Evolutionary conservation across 192 early-diverging fungal genomes (phyloP).

Genomic region (Backusella circina): DNA sequence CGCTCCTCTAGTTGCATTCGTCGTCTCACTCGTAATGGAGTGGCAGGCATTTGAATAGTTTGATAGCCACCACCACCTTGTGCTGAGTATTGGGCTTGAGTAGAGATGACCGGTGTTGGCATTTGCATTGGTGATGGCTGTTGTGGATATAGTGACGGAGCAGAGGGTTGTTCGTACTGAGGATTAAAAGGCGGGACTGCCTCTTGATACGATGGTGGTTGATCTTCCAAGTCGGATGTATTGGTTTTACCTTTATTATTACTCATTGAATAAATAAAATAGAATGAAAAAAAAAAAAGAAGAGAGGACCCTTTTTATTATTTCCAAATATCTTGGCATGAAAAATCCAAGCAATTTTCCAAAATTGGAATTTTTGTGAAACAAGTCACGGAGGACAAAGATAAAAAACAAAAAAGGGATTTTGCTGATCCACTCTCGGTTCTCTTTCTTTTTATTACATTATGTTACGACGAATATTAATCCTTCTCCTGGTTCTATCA

Average conservation of each 20-base stretch:
- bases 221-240: background rate
- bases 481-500: background rate
- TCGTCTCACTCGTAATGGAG: background rate
- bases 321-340: background rate
- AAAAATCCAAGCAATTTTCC: background rate
- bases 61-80: background rate
- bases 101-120: background rate
- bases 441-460: background rate
- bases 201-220: conserved; percentile 7
- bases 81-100: background rate
- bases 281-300: background rate
- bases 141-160: background rate
- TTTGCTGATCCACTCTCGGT: background rate
- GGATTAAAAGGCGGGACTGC: background rate
- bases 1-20: background rate
- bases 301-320: background rate
- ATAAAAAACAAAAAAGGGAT: background rate
- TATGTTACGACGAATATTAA: background rate
- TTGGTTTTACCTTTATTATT: background rate
- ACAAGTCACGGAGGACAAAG: background rate
- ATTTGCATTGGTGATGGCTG: background rate
- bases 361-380: background rate
- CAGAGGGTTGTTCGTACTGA: background rate
- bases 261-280: background rate
- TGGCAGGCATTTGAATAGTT: conserved; percentile 7